Conservation (phyloP, 2,329 filamentous ascomycete genomes). For the Graphiopsis chlorocephala region DNA sequence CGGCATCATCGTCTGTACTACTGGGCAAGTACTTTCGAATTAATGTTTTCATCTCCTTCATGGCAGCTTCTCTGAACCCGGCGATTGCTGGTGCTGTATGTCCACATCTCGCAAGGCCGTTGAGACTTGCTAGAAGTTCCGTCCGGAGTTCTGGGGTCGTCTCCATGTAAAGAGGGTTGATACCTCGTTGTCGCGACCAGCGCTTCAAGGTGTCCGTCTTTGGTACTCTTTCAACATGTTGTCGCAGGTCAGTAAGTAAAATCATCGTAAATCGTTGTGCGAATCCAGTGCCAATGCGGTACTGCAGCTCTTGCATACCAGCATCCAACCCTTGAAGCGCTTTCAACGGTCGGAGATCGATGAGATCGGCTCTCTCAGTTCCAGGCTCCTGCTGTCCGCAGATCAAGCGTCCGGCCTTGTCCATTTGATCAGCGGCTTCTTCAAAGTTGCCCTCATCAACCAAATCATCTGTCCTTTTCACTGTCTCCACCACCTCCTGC, state of each 20-base stretch:
- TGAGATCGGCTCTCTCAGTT: slow-evolving; percentile 37
- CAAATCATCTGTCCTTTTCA: slow-evolving; percentile 72
- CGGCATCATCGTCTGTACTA: slow-evolving; percentile 89
- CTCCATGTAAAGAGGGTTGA: slow-evolving; percentile 73
- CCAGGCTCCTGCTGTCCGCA: slow-evolving; percentile 61
- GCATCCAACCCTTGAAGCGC: slow-evolving; percentile 77
- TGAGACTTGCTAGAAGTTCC: slow-evolving; percentile 67
- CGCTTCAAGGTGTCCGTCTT: slow-evolving; percentile 72
- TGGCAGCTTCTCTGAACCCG: slow-evolving; percentile 76
- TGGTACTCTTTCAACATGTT: slow-evolving; percentile 74
- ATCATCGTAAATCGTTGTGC: slow-evolving; percentile 76
- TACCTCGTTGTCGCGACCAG: slow-evolving; percentile 59
- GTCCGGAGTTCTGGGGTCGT: slow-evolving; percentile 68
- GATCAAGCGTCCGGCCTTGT: slow-evolving; percentile 75
- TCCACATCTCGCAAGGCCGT: slow-evolving; percentile 76
- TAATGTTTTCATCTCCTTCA: slow-evolving; percentile 81
- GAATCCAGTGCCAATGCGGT: slow-evolving; percentile 81
- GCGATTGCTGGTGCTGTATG: slow-evolving; percentile 79
- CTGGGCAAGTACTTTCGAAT: slow-evolving; percentile 85
- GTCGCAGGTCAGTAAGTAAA: slow-evolving; percentile 73
- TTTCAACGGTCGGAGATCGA: slow-evolving; percentile 72
- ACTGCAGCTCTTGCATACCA: slow-evolving; percentile 72
- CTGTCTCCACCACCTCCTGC: slow-evolving; percentile 70
- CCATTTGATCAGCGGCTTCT: slow-evolving; percentile 72
- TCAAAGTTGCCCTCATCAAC: slow-evolving; percentile 84